Evolutionary conservation across 2,329 filamentous ascomycete species (phyloP).

Genomic region (Pseudocercospora fuligena): DNA sequence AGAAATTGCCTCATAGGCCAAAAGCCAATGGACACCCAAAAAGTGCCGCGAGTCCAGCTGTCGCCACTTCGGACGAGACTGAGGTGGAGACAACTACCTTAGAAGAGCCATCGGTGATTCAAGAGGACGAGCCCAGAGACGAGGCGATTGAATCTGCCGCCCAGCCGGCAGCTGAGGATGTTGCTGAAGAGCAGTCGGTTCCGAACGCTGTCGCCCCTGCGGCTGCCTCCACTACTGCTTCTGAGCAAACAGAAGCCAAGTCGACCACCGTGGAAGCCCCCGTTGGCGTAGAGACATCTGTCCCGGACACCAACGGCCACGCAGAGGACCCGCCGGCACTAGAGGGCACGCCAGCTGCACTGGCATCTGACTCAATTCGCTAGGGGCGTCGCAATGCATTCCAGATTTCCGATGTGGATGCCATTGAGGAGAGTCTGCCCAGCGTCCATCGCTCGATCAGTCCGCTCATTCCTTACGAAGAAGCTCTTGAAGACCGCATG

Average conservation of each 20-base stretch:
- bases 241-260: not conserved
- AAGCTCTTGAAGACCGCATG: not conserved
- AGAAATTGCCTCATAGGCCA: slow-evolving; percentile 20
- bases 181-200: not conserved
- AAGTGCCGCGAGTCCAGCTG: slow-evolving; percentile 13
- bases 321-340: slow-evolving; percentile 10
- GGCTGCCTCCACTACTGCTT: not conserved
- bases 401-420: slow-evolving; percentile 2
- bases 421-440: not conserved
- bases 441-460: slow-evolving; percentile 13
- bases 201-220: not conserved
- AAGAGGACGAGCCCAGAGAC: slow-evolving; percentile 12
- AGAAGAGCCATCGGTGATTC: slow-evolving; percentile 19
- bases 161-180: slow-evolving; percentile 5
- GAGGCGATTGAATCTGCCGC: not conserved
- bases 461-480: slow-evolving; percentile 10
- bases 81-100: slow-evolving; percentile 12
- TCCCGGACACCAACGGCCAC: slow-evolving; percentile 14
- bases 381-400: slow-evolving; percentile 15
- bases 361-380: slow-evolving; percentile 13
- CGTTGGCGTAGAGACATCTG: slow-evolving; percentile 1
- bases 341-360: slow-evolving; percentile 17
- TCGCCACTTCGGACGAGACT: slow-evolving; percentile 1
- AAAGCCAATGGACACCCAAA: slow-evolving; percentile 27
- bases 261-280: slow-evolving; percentile 7